These are phyloP conservation scores for Pleurozium schreberi DNA, from an alignment of 225 moss, liverwort and hornwort species.

Conservation along the genomic window DNA sequence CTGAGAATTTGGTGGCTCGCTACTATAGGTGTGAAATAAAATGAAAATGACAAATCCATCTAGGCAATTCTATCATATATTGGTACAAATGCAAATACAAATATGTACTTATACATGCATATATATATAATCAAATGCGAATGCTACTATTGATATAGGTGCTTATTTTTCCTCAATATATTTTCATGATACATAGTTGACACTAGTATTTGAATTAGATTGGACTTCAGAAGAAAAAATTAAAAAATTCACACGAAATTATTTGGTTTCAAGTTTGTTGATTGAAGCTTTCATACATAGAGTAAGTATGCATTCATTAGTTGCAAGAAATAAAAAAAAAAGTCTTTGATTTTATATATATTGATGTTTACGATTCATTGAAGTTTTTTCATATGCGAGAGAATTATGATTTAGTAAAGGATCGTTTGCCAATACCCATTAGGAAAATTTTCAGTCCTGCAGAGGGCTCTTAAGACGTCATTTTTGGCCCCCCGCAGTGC, in stretches of 20 bases:
- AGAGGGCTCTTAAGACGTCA: no score
- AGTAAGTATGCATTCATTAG: not conserved
- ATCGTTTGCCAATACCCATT: not conserved
- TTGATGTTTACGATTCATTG: not conserved
- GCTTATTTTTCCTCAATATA: no score
- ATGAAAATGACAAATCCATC: not conserved
- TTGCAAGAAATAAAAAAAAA: not conserved
- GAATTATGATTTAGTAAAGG: not conserved
- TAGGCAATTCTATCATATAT: accelerated
- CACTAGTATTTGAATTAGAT: accelerated
- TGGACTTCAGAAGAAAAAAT: not conserved
- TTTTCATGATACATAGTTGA: not conserved
- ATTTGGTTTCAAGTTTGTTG: not conserved
- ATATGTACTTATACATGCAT: not conserved
- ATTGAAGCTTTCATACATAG: not conserved
- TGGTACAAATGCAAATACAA: not conserved
- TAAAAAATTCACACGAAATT: not conserved
- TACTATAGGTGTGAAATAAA: not conserved
- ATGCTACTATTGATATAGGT: not conserved
- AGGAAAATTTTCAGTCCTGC: no score
- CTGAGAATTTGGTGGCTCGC: accelerated
- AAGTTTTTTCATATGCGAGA: not conserved
- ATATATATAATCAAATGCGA: accelerated
- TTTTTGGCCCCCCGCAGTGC: no score
- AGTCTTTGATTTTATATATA: no score